These are phyloP conservation scores for Amaranthus hypochondriacus DNA, from an alignment of 148 eudicot genomes.

Conservation along the genomic window DNA sequence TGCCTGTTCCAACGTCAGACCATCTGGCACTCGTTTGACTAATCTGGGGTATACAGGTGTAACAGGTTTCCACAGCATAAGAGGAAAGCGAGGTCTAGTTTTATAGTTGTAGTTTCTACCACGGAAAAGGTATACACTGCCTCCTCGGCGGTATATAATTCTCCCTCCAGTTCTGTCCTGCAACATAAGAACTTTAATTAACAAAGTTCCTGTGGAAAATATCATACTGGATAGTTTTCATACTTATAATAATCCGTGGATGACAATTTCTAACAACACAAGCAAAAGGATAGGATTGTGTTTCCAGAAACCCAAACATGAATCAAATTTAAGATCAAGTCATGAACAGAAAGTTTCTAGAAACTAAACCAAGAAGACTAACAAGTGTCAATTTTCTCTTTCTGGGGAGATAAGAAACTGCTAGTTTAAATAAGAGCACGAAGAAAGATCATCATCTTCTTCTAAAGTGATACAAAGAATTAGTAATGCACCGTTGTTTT, in stretches of 20 bases:
- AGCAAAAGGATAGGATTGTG: background rate
- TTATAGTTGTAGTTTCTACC: conserved; percentile 90
- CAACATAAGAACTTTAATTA: conserved; percentile 12
- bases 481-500: conserved; percentile 3
- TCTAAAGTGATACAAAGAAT: background rate
- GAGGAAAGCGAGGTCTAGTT: conserved; percentile 77
- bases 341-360: background rate
- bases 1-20: conserved; percentile 79
- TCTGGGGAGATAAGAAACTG: background rate
- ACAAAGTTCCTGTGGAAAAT: conserved; percentile 2
- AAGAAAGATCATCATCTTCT: background rate
- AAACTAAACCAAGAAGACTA: background rate
- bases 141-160: conserved; percentile 70
- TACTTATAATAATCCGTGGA: background rate
- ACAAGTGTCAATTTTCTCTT: background rate
- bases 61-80: conserved; percentile 92
- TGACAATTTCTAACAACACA: background rate
- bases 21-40: conserved; percentile 72
- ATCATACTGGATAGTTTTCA: background rate
- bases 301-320: background rate
- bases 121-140: conserved; percentile 76
- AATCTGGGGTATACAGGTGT: conserved; percentile 88
- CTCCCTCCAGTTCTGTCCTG: conserved; percentile 97
- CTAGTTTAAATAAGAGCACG: background rate
- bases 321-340: background rate